Evolutionary conservation across 164 flowering plant species (phyloP).

Genomic region (Sextonia rubra): DNA sequence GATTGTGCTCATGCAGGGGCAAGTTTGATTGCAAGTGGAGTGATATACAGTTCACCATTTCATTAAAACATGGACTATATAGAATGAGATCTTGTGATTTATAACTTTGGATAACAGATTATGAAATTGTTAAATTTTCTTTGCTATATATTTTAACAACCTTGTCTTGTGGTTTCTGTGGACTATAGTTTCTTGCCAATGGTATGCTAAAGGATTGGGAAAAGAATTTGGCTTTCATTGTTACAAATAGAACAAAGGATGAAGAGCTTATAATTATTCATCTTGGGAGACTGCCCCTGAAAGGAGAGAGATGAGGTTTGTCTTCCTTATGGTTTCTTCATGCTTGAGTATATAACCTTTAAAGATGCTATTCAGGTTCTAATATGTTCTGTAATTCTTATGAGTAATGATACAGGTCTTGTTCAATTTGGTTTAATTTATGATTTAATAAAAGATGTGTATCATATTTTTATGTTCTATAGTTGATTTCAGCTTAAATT

Average conservation of each 20-base stretch:
- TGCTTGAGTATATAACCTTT: neutral
- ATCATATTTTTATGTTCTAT: no score
- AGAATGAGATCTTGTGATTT: no score
- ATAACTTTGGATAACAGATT: neutral
- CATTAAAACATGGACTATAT: no score
- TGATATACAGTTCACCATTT: no score
- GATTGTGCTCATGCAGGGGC: no score
- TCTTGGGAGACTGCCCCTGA: slow-evolving; percentile 93
- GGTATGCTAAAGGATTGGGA: slow-evolving; percentile 85
- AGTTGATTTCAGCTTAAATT: no score
- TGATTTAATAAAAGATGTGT: no score
- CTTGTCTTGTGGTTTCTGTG: slow-evolving; percentile 5
- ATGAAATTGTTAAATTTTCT: neutral
- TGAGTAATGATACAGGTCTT: no score
- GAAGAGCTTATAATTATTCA: slow-evolving; percentile 85
- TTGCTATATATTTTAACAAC: neutral
- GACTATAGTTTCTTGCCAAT: slow-evolving; percentile 42
- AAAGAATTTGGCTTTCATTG: slow-evolving; percentile 79
- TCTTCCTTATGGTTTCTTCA: neutral
- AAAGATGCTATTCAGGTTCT: neutral
- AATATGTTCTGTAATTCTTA: no score
- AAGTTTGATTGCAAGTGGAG: no score
- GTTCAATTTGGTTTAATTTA: no score
- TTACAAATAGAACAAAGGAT: slow-evolving; percentile 82
- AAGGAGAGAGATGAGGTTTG: slow-evolving; percentile 78